Evolutionary conservation across 2,329 filamentous ascomycete genomes (phyloP), one percentile per base, ranked within the genome.

Genomic region (Pyricularia pennisetigena): DNA sequence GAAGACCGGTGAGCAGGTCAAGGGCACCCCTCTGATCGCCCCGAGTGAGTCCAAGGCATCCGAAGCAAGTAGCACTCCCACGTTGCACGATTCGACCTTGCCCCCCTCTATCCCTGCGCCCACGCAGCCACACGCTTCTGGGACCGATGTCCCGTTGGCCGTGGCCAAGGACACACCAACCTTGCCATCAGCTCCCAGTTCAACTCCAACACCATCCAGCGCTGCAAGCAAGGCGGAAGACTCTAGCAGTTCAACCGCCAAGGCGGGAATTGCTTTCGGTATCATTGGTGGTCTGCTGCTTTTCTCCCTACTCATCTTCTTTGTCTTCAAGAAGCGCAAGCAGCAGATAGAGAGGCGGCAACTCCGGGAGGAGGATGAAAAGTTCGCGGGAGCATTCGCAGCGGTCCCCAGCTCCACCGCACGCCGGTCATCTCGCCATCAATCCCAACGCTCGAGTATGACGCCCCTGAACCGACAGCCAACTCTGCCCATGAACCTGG

Each of bases 221-320:
- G 70, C 77, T 9, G 66, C 57, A 29, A 61, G 49, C 23, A 16
- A 14, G 29, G 28, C 26, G 0, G 30, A 41, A 12, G 54, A 29
- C n/a, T 24, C 64, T 3, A 80, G 70, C 61, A 74, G 74, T 69
- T 69, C 72, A 9, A 84, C 79, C 32, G 76, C 79, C 61, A 95
- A 93, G 78, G 94, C 93, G 62, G 95, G 95, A 70, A 86, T 97
- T 70, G 92, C 90, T 6, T 88, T 97, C 75, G 94, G 93, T 74
- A 87, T 96, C 65, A 79, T 97, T 35, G 82, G 90, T 7, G 86
- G 86, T 65, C 73, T 97, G 29, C 85, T 89, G 35, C 78, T 89
- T 2, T 76, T 95, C 29, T 86, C 88, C 32, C 81, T 88, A n/a
- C 76, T 91, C 26, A 82, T 91, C 24, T 90, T 92, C 75, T 88